These are phyloP conservation scores for Jacaranda copaia DNA, from an alignment of 257 asterid genomes.

Conservation along the genomic window DNA sequence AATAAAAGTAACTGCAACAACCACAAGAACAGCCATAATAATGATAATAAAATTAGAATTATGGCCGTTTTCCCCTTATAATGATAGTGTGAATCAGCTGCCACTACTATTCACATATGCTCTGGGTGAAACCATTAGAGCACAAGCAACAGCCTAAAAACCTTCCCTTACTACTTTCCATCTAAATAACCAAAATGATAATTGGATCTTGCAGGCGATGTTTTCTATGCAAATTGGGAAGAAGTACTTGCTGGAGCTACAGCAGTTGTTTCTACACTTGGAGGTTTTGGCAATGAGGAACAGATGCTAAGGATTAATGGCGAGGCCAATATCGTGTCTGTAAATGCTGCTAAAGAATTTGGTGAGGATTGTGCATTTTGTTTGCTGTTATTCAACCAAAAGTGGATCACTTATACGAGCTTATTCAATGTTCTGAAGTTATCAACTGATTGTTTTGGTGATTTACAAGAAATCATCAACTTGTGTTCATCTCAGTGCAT, in stretches of 20 bases:
- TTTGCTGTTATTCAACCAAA: neutral
- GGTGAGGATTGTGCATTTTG: slow-evolving; percentile 57
- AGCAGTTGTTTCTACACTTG: slow-evolving; percentile 92
- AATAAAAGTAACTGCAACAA: no score
- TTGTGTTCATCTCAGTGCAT: neutral
- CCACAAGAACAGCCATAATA: no score
- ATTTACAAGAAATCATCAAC: neutral
- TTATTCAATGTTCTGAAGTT: neutral
- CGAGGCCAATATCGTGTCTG: slow-evolving; percentile 93
- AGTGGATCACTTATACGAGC: slow-evolving; percentile 1
- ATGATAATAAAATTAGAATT: no score
- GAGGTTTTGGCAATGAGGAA: slow-evolving; percentile 97
- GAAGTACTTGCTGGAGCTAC: slow-evolving; percentile 89
- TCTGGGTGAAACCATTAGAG: neutral
- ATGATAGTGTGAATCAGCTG: neutral
- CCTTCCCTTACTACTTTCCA: slow-evolving; percentile 1
- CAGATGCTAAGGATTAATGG: slow-evolving; percentile 98
- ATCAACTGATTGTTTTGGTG: neutral
- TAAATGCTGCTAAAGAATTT: slow-evolving; percentile 87
- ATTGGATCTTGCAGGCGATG: slow-evolving; percentile 74
- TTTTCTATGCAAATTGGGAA: slow-evolving; percentile 91
- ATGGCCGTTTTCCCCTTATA: no score
- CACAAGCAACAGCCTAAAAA: neutral
- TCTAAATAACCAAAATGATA: slow-evolving; percentile 32
- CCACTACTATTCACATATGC: neutral